These are phyloP conservation scores for Hypoxylon crocopeplum DNA, from an alignment of 495 filamentous ascomycete species.

Conservation along the genomic window DNA sequence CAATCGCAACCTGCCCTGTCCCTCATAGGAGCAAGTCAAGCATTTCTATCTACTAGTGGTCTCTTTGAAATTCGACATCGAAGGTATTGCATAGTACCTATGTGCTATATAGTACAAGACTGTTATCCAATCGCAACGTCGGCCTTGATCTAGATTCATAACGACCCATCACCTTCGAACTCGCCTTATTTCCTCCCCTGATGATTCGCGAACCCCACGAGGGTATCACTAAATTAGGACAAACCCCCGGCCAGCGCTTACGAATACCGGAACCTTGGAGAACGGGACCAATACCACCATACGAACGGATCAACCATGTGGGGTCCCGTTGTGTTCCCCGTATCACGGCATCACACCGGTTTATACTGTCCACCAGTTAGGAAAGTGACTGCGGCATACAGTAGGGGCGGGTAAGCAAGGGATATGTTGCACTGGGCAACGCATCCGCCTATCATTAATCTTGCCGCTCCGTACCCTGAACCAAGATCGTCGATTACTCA, in stretches of 20 bases:
- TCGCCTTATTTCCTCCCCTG: not conserved
- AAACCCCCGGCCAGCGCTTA: constrained; percentile 26
- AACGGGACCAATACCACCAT: constrained; percentile 10
- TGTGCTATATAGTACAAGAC: too few relatives aligned
- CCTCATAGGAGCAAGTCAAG: not conserved
- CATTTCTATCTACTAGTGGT: not conserved
- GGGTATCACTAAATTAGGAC: constrained; percentile 16
- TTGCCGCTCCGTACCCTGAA: constrained; percentile 17
- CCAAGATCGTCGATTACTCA: constrained; percentile 17
- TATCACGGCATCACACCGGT: constrained; percentile 16
- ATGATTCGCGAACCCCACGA: constrained; percentile 12
- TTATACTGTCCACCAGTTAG: constrained; percentile 12
- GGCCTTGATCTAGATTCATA: constrained; percentile 4
- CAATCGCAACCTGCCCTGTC: not conserved
- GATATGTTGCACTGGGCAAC: constrained; percentile 16
- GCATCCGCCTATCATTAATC: constrained; percentile 17
- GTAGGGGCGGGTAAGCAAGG: constrained; percentile 15
- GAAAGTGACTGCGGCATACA: constrained; percentile 17
- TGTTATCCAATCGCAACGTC: constrained; percentile 27
- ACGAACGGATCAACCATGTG: constrained; percentile 27
- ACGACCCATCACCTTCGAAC: not conserved
- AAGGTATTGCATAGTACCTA: not conserved
- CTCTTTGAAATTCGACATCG: not conserved
- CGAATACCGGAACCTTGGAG: constrained; percentile 23
- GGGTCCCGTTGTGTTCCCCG: constrained; percentile 7